These are phyloP conservation scores for Rhodomyrtus psidioides DNA, from an alignment of 441 rosid species.

Conservation along the genomic window DNA sequence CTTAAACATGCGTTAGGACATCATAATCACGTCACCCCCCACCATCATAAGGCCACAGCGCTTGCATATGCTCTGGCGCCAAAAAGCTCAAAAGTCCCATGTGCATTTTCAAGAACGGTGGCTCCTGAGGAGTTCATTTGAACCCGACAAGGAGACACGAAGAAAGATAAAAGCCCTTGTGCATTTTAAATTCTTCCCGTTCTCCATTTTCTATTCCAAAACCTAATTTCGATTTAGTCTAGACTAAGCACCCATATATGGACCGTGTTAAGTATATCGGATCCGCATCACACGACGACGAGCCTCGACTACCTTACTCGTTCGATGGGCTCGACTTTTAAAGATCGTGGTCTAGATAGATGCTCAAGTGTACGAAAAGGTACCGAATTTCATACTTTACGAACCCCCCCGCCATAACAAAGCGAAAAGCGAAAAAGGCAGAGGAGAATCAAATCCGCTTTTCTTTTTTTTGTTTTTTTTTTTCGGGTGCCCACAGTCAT, in stretches of 20 bases:
- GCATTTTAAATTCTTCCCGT: background rate
- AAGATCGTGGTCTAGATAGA: background rate
- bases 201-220: background rate
- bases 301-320: background rate
- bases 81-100: background rate
- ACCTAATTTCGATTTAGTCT: background rate
- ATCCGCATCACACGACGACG: background rate
- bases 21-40: background rate
- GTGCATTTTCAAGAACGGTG: background rate
- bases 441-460: background rate
- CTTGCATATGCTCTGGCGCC: background rate
- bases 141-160: background rate
- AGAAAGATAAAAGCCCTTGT: background rate
- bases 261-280: background rate
- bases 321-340: background rate
- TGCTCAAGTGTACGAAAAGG: background rate
- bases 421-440: background rate
- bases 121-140: background rate
- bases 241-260: background rate
- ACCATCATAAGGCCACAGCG: background rate
- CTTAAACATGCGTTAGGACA: background rate
- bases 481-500: background rate
- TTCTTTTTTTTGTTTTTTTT: background rate
- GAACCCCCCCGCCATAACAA: background rate
- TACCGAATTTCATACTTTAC: background rate